Evolutionary conservation across 139 green algal species (phyloP).

Genomic region (Monoraphidium neglectum): DNA sequence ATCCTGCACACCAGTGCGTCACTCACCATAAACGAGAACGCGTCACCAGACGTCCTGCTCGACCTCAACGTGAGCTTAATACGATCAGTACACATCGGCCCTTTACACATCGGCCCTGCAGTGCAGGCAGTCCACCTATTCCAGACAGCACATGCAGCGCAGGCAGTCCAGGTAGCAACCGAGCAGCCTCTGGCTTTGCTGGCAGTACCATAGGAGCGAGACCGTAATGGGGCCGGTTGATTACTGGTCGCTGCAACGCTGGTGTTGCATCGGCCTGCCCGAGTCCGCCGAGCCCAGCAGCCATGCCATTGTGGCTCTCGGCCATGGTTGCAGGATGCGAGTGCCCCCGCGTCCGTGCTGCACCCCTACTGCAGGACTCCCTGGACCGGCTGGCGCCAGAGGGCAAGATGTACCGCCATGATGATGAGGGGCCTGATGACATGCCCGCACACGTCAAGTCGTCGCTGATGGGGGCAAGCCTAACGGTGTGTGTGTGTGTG

Average conservation of each 20-base stretch:
- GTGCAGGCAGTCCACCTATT: neutral
- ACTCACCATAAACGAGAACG: slow-evolving; percentile 81
- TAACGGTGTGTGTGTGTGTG: no score
- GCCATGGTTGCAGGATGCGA: no score
- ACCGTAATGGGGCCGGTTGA: neutral
- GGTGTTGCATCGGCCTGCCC: neutral
- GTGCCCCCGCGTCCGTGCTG: neutral
- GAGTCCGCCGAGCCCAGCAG: neutral
- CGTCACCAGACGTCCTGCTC: slow-evolving; percentile 53
- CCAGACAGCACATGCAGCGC: neutral
- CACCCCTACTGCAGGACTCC: slow-evolving; percentile 47
- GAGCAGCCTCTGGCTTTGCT: neutral
- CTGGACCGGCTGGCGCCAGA: slow-evolving; percentile 78
- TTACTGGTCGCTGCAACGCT: no score
- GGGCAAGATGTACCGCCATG: slow-evolving; percentile 66
- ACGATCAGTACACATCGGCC: neutral
- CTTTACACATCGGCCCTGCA: neutral
- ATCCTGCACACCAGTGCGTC: slow-evolving; percentile 68
- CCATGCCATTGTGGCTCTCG: no score
- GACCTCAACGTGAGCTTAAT: slow-evolving; percentile 57
- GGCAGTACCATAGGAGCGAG: neutral
- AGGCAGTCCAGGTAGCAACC: neutral
- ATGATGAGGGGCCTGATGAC: slow-evolving; percentile 79
- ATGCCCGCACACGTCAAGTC: slow-evolving; percentile 80
- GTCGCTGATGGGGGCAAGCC: no score